phyloP scores from a whole-genome alignment of 2,329 filamentous ascomycete genomes.

The Fonsecaea nubica region DNA sequence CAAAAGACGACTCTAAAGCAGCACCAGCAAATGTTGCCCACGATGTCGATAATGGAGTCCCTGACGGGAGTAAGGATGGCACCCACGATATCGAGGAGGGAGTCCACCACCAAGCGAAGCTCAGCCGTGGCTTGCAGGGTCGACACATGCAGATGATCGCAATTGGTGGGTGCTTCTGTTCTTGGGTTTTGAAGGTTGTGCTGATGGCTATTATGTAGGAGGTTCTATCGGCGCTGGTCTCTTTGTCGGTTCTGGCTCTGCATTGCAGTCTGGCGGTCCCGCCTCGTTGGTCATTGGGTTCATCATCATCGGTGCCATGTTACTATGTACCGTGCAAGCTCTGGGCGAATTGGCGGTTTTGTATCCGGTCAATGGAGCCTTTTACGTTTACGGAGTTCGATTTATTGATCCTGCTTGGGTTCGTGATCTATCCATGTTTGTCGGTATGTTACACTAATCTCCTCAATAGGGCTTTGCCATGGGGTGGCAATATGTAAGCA shows the following conservation, averaged over 20 bases:
- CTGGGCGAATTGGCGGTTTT: constrained; percentile 89
- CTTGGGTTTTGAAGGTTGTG: background rate
- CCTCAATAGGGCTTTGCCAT: constrained; percentile 73
- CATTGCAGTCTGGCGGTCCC: constrained; percentile 48
- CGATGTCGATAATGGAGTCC: constrained; percentile 26
- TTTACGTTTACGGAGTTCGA: constrained; percentile 86
- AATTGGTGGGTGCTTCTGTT: constrained; percentile 29
- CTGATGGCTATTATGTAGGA: constrained; percentile 33
- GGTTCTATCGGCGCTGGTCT: constrained; percentile 49
- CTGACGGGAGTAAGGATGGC: background rate
- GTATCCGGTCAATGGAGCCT: constrained; percentile 89
- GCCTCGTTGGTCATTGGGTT: constrained; percentile 52
- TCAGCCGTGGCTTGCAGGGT: constrained; percentile 55
- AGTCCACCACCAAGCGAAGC: background rate
- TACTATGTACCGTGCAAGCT: constrained; percentile 90
- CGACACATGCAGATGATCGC: constrained; percentile 42
- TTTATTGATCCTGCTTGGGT: constrained; percentile 94
- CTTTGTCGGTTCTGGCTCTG: constrained; percentile 39
- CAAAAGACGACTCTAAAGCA: constrained; percentile 8
- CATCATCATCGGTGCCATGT: constrained; percentile 72
- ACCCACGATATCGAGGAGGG: constrained; percentile 29
- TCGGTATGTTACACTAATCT: background rate
- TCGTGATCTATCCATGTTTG: constrained; percentile 1
- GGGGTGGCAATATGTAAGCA: constrained; percentile 80
- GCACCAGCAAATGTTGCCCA: constrained; percentile 4